Base-by-base conservation (phyloP, 352 stramenopile species). In the Phytophthora colocasiae region DNA sequence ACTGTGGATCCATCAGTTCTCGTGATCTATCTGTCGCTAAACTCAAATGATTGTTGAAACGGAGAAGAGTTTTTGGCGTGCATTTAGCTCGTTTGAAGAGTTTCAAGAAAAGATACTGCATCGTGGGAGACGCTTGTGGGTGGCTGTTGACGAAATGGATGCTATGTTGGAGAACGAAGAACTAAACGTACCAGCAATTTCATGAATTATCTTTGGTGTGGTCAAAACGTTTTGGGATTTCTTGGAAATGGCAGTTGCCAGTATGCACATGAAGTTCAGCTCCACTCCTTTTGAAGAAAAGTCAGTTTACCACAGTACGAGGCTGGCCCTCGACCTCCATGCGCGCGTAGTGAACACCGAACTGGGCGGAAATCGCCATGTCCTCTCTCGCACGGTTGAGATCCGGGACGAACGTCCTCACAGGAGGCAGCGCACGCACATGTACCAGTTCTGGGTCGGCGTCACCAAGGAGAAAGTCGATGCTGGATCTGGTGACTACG, bases 241-340 rank as follows among this genome's bases (percentile, higher is more conserved):
- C 65, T 73, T 65, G 58, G 58, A 10, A 52, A 69, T 49, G 58
- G 65, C 39, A 73, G 65, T 50, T 32, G 69, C 31, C 52, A 69
- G 24, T 8, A 65, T 46, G 9, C 12, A 15, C 36, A 56, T 45
- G n/a, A 58, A 26, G 39, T 65, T 14, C 9, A 44, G 48, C 52
- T 31, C 24, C 27, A 31, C 5, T 31, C 27, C 27, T 31, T 31
- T 31, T 31, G 27, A 31, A 31, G 27, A 31, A 69, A n/a, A n/a
- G n/a, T n/a, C n/a, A n/a, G n/a, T n/a, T 69, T 46, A 65, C 65
- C 39, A 2, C 27, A 2, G 47, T n/a, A n/a, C n/a, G 8, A 6
- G 43, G 45, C 9, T 63, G 44, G 12, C 55, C 45, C 15, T 63
- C 44, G 15, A 63, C 29, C 45, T 63, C 55, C 55, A 63, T 63